These are phyloP conservation scores for Dictyostelium brefeldianum DNA, from an alignment of 78 protist genomes.

Conservation along the genomic window DNA sequence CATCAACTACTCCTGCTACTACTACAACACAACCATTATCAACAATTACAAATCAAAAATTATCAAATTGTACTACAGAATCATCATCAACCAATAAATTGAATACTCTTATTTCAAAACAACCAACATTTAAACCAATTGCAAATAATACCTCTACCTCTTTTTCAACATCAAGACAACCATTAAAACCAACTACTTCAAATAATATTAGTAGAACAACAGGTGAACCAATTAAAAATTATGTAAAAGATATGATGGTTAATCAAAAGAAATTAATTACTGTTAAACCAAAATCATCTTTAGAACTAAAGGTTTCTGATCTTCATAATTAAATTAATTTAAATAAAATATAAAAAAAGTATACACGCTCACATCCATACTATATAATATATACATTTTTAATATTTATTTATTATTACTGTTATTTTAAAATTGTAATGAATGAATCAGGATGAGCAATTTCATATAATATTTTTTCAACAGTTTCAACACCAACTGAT, in stretches of 20 bases:
- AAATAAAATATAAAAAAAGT: neutral
- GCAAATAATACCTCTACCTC: neutral
- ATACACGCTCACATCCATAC: neutral
- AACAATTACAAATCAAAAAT: neutral
- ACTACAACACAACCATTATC: neutral
- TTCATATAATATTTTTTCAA: slow-evolving; percentile 30
- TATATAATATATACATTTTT: neutral
- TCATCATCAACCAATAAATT: neutral
- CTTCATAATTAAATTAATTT: neutral
- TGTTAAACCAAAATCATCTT: neutral
- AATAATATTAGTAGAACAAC: neutral
- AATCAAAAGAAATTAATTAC: neutral
- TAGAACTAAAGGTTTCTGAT: neutral
- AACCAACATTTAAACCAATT: neutral
- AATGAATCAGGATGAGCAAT: slow-evolving; percentile 62
- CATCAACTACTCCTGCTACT: neutral
- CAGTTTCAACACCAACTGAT: slow-evolving; percentile 61
- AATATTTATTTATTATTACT: neutral
- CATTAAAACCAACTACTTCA: neutral
- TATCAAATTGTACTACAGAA: neutral
- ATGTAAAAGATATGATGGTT: neutral
- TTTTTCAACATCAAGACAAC: neutral
- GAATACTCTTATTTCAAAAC: neutral
- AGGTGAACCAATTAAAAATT: neutral
- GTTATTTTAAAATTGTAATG: slow-evolving; percentile 47